phyloP scores from a whole-genome alignment of 139 green algal species.

The Chlamydomonas schloesseri region DNA sequence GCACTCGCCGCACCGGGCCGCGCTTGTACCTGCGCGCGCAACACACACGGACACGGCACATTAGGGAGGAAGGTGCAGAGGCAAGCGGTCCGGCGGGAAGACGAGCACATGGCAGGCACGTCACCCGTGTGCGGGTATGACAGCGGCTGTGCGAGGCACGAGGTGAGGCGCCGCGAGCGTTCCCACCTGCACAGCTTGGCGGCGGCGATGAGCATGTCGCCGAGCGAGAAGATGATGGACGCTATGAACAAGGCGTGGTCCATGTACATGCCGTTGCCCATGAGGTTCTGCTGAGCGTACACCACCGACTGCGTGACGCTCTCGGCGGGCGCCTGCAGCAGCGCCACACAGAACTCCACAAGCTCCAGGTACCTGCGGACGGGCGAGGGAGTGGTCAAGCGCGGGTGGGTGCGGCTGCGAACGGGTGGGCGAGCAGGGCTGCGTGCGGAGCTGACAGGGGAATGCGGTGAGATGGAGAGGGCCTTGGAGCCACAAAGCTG shows the following conservation, averaged over 20 bases:
- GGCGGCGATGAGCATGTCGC: conserved; percentile 48
- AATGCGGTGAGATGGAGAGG: no score
- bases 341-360: conserved; percentile 57
- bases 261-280: conserved; percentile 55
- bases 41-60: no score
- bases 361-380: conserved; percentile 63
- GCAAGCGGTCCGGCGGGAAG: no score
- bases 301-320: conserved; percentile 48
- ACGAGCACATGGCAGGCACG: not conserved
- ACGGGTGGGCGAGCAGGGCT: no score
- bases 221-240: conserved; percentile 55
- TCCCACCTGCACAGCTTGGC: conserved; percentile 46
- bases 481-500: no score
- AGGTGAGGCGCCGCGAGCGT: not conserved
- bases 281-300: conserved; percentile 46
- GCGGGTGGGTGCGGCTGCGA: no score
- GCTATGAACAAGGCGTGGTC: conserved; percentile 50
- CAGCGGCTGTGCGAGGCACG: no score
- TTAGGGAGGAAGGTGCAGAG: not conserved
- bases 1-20: conserved; percentile 22
- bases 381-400: no score
- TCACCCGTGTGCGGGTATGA: no score
- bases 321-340: conserved; percentile 55
- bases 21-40: conserved; percentile 47
- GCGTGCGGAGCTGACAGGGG: no score